Evolutionary conservation across 768 basidiomycete genomes (phyloP), one percentile per base, ranked within the genome.

Genomic region (Suillus paluster): DNA sequence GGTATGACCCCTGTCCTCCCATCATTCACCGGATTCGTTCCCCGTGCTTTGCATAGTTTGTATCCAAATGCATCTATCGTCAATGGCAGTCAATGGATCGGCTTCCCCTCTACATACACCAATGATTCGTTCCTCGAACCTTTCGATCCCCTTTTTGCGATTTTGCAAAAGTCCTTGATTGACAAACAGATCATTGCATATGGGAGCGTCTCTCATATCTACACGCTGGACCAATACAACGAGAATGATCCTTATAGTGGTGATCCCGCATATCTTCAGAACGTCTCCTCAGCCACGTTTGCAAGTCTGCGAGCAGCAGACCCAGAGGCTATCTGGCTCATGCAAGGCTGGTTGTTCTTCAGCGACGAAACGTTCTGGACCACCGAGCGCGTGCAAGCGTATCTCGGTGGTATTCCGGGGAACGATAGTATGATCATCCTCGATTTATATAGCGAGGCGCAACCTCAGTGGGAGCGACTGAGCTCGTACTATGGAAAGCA

Each of bases 161-260:
- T 68, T 25, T 63, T 80, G 38, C 79, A 80, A 60, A 70, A 68
- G 46, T 72, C 73, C 9, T 80, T 80, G 67, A 78, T 80, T 57
- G 48, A 68, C 5, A 80, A 79, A 63, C 78, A 80, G 64, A 59
- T 64, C 15, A 71, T 70, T 9, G 75, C 74, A 0, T 80, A 78
- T 56, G 79, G 79, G 8, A 70, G 73, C 49, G 63, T 78, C 33
- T 73, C 79, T 19, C 79, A 80, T 54, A 70, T 80, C 57, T 80
- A 80, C 60, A 78, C 79, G n/a, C 75, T 80, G 39, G 79, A 80
- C 65, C 79, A 79, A 57, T 80, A 80, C 48, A 79, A 79, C 69
- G 79, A 80, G 67, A 80, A 77, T 60, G 64, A 74, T 45, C 79
- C 79, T 3, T 75, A 70, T 48, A 78, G 71, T 62, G 65, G 69